phyloP scores from a whole-genome alignment of 345 rosid genomes.

The Melastoma malabathricum region DNA sequence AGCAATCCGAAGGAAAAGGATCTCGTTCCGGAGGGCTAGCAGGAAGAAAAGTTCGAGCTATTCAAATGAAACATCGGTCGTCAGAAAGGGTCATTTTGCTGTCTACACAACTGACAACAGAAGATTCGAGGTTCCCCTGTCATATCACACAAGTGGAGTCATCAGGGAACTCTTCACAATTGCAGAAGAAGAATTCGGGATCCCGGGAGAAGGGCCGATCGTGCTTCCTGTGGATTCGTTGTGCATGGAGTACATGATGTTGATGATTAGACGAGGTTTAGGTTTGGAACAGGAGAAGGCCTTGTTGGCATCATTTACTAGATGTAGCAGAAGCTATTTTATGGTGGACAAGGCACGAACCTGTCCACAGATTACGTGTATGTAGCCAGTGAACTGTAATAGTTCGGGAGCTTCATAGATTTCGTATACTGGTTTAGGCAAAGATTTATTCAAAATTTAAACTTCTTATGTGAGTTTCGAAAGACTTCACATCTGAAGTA shows the following conservation, averaged over 20 bases:
- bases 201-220: constrained; percentile 15
- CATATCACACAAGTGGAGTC: constrained; percentile 3
- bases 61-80: not conserved
- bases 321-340: not conserved
- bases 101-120: constrained; percentile 8
- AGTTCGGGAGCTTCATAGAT: not conserved
- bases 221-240: constrained; percentile 17
- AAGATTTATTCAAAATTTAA: not conserved
- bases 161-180: not conserved
- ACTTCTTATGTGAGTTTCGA: no score
- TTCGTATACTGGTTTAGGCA: not conserved
- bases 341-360: not conserved
- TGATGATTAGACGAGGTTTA: constrained; percentile 5
- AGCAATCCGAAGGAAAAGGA: not conserved
- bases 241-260: constrained; percentile 14
- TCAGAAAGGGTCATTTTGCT: constrained; percentile 13
- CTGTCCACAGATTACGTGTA: not conserved
- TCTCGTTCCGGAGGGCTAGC: constrained; percentile 1
- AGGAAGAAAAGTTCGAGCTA: not conserved
- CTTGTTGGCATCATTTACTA: constrained; percentile 2
- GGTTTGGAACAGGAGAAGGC: constrained; percentile 20
- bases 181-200: constrained; percentile 5
- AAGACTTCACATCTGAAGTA: no score
- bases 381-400: not conserved
- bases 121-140: constrained; percentile 9